Evolutionary conservation across 2,329 filamentous ascomycete species (phyloP).

Genomic region (Mariannaea sp.): DNA sequence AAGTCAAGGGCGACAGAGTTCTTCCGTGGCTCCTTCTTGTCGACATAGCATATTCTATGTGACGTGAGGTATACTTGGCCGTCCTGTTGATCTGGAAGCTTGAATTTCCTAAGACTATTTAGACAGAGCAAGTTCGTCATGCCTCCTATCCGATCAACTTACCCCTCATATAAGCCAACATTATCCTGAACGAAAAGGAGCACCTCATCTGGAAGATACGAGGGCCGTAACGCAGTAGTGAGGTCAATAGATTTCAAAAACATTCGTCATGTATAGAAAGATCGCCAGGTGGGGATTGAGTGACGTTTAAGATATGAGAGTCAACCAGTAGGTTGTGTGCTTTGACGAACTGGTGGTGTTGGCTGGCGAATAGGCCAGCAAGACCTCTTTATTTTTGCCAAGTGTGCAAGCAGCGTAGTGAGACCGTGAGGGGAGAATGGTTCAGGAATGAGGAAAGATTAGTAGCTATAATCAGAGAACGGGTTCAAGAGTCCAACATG

Average conservation of each 20-base stretch:
- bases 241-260: conserved; percentile 95
- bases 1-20: conserved; percentile 85
- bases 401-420: too few species aligned
- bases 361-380: too few species aligned
- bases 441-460: too few species aligned
- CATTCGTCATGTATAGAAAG: conserved; percentile 72
- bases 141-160: conserved; percentile 44
- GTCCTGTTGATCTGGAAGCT: conserved; percentile 91
- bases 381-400: too few species aligned
- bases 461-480: too few species aligned
- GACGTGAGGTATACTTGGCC: conserved; percentile 97
- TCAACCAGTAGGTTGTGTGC: conserved; percentile 1
- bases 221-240: conserved; percentile 92
- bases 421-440: too few species aligned
- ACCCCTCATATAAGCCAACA: conserved; percentile 97
- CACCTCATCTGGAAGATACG: conserved; percentile 90
- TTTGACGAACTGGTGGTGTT: conserved; percentile 7
- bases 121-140: conserved; percentile 15
- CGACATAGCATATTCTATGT: conserved; percentile 93
- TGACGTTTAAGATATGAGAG: conserved; percentile 4
- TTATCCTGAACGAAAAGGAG: conserved; percentile 96
- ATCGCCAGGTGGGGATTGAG: conserved; percentile 8
- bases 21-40: conserved; percentile 82
- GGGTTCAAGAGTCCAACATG: too few species aligned
- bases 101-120: conserved; percentile 73